Conservation (phyloP, 805 yeast species). For the Vanderwaltozyma verrucispora region DNA sequence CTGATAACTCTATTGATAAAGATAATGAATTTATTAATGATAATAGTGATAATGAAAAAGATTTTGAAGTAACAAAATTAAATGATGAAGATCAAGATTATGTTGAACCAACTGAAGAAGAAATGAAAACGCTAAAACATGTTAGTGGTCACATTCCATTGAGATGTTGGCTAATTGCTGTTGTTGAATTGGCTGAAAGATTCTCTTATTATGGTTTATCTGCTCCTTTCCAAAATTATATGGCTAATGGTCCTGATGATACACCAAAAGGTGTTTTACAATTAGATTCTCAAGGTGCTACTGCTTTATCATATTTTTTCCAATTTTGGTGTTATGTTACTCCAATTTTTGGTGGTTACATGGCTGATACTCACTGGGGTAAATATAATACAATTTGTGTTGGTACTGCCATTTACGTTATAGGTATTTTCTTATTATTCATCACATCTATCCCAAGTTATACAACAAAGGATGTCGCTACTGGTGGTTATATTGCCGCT, state of each 20-base stretch:
- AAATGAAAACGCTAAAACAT: constrained; percentile 20
- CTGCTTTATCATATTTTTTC: constrained; percentile 63
- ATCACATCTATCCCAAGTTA: constrained; percentile 56
- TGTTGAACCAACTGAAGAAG: constrained; percentile 23
- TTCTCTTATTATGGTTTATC: constrained; percentile 72
- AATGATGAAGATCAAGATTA: constrained; percentile 5
- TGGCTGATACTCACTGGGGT: constrained; percentile 68
- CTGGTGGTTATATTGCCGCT: constrained; percentile 46
- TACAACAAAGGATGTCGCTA: constrained; percentile 40
- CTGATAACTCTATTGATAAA: too few species aligned
- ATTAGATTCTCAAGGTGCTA: constrained; percentile 52
- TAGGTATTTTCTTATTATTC: constrained; percentile 55
- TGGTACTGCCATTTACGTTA: constrained; percentile 47
- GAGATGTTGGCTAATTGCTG: constrained; percentile 41
- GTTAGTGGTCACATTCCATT: constrained; percentile 38
- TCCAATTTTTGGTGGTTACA: constrained; percentile 65
- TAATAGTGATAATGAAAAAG: too few species aligned
- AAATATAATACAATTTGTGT: constrained; percentile 57
- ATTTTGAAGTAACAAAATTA: too few species aligned
- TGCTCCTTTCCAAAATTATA: constrained; percentile 70
- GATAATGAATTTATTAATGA: too few species aligned
- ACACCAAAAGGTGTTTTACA: constrained; percentile 45
- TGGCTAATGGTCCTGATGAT: constrained; percentile 44
- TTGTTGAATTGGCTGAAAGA: constrained; percentile 74
- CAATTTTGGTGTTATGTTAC: constrained; percentile 78